Base-by-base conservation (phyloP, 2,329 filamentous ascomycete species). In the Neocucurbitaria cava region DNA sequence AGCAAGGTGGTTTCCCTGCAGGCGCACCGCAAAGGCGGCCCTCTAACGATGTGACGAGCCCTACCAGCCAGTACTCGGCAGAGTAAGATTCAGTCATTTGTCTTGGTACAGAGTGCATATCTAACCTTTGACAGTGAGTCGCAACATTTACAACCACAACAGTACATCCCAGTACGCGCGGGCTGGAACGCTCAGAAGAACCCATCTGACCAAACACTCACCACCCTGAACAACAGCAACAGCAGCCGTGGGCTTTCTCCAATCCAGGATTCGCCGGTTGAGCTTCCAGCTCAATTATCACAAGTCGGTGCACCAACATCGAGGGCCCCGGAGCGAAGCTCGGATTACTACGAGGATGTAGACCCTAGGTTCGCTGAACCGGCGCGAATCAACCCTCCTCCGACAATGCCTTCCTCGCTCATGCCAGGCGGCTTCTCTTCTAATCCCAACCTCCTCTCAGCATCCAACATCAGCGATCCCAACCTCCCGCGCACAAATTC, bases 311-410 rank as follows among this genome's bases (percentile, higher is more conserved):
- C 52, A 7, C 58, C 66, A 33, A 62, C 43, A 35, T 71, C 72
- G 24, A 58, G 61, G 6, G 51, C 21, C 2, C 30, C 41, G 40
- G 72, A 76, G 33, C 66, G 66, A 21, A 75, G 65, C 45, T 81
- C 82, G 10, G 70, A 84, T 58, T 98, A 98, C 77, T 96, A 96
- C 71, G 95, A 98, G 81, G 94, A 98, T 73, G 87, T 96, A 11
- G 92, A 96, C 62, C 92, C 94, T 40, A 90, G 88, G 52, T 98
- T 97, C 69, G 89, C 87, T 30, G 83, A 86, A 52, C 76, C 78
- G 23, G 49, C 64, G 58, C 62, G 54, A 49, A 52, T 49, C 35
- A 61, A 57, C 41, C 57, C 56, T 13, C 63, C 64, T 20, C 63
- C 74, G 69, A 64, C 65, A 49, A 54, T 74, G 52, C 71, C 75